Evolutionary conservation across 2,329 filamentous ascomycete genomes (phyloP).

Genomic region (Xylariaceae sp.): DNA sequence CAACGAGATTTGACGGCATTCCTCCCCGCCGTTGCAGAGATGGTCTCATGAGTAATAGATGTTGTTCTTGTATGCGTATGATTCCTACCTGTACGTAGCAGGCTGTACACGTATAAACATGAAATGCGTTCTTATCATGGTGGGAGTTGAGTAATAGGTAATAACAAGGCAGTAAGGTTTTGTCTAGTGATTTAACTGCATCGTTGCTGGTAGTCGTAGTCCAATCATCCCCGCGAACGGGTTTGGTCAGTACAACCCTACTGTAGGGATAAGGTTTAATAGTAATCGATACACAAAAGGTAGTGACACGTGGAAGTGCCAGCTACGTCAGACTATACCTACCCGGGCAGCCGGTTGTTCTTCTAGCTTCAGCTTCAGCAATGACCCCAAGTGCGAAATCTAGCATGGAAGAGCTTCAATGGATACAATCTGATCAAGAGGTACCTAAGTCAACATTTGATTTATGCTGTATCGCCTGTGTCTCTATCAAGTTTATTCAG

Average conservation of each 20-base stretch:
- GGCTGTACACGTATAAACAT: too few species aligned
- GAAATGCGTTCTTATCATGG: not conserved
- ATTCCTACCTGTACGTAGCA: not conserved
- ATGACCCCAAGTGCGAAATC: not conserved
- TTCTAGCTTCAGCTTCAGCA: not conserved
- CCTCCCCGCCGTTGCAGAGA: conserved; percentile 1
- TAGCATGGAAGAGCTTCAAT: not conserved
- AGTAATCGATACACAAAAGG: too few species aligned
- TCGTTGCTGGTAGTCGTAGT: not conserved
- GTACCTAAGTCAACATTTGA: too few species aligned
- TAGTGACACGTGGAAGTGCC: not conserved
- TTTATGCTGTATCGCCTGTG: too few species aligned
- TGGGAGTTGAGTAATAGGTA: not conserved
- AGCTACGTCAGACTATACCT: not conserved
- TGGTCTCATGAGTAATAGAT: too few species aligned
- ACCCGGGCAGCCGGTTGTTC: too few species aligned
- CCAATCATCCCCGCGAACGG: not conserved
- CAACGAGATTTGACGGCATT: conserved; percentile 35
- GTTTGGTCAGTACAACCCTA: not conserved
- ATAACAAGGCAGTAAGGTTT: not conserved
- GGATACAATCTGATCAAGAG: too few species aligned
- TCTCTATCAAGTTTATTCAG: too few species aligned
- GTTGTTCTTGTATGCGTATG: too few species aligned
- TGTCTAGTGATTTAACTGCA: not conserved
- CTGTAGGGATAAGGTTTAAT: too few species aligned